phyloP scores from a whole-genome alignment of 345 rosid genomes.

The Alliaria petiolata region DNA sequence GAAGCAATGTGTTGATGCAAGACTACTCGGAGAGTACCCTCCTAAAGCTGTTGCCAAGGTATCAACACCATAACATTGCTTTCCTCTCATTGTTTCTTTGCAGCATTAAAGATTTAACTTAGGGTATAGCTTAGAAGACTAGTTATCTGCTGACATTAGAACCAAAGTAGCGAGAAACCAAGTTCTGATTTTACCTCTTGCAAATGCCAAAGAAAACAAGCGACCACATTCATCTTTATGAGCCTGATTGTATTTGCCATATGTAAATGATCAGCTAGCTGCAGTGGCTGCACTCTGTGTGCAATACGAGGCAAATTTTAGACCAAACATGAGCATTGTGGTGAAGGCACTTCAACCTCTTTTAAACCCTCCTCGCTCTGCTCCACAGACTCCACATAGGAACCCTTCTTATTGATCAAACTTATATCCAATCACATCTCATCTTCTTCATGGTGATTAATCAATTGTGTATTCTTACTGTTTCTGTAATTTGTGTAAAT shows the following conservation, averaged over 20 bases:
- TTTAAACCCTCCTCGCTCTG: constrained; percentile 33
- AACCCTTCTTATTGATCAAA: constrained; percentile 13
- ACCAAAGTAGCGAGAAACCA: not conserved
- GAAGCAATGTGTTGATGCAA: constrained; percentile 63
- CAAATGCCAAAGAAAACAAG: not conserved
- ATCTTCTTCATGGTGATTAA: not conserved
- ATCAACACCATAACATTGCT: not conserved
- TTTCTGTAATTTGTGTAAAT: not conserved
- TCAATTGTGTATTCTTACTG: constrained; percentile 6
- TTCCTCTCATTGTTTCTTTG: not conserved
- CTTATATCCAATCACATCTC: not conserved
- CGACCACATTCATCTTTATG: not conserved
- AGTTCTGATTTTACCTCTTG: not conserved
- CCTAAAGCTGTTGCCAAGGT: constrained; percentile 81
- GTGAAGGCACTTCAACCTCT: constrained; percentile 80
- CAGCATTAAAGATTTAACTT: not conserved
- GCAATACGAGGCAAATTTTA: constrained; percentile 75
- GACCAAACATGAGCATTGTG: constrained; percentile 80
- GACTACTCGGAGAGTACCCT: constrained; percentile 62
- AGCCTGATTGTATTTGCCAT: not conserved
- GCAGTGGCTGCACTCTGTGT: constrained; percentile 76
- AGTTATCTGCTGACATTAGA: not conserved
- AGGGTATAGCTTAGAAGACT: not conserved
- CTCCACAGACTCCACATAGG: constrained; percentile 33
- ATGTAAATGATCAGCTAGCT: constrained; percentile 49